Evolutionary conservation across 208 protist genomes (phyloP).

Genomic region (Trypanosoma cruzi): DNA sequence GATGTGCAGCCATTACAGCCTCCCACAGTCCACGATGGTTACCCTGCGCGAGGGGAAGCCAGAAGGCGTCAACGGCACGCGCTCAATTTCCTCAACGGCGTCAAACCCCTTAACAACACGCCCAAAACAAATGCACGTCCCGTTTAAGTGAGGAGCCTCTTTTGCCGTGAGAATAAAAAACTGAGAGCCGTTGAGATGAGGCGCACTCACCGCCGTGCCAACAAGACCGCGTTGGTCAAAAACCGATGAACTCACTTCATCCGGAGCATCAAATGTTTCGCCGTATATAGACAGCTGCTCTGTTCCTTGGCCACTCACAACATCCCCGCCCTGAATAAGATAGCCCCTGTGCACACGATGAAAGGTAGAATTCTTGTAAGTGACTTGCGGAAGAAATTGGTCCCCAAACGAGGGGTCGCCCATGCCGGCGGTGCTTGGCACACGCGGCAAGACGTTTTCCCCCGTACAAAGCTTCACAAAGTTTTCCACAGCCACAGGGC

Average conservation of each 20-base stretch:
- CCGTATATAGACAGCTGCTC: constrained; percentile 98
- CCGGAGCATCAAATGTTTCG: constrained; percentile 91
- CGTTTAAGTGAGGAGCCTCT: constrained; percentile 77
- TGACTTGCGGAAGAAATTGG: constrained; percentile 85
- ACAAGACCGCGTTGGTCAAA: constrained; percentile 89
- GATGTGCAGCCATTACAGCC: constrained; percentile 13
- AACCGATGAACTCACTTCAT: constrained; percentile 94
- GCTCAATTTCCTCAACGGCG: constrained; percentile 81
- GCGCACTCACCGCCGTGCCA: constrained; percentile 97
- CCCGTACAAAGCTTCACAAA: constrained; percentile 91
- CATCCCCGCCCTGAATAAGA: constrained; percentile 92
- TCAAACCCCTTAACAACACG: constrained; percentile 84
- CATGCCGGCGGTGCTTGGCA: constrained; percentile 59
- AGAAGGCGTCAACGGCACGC: constrained; percentile 36
- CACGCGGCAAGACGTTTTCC: constrained; percentile 63
- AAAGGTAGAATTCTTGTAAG: constrained; percentile 90
- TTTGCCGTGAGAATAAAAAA: constrained; percentile 91
- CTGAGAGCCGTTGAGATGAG: constrained; percentile 96
- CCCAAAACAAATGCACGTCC: constrained; percentile 97
- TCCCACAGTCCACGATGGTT: constrained; percentile 69
- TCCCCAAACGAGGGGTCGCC: constrained; percentile 69
- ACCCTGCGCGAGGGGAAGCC: constrained; percentile 51
- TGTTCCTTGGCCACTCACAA: constrained; percentile 85
- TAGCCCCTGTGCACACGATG: constrained; percentile 94
- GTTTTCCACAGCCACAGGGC: constrained; percentile 81